Conservation (phyloP, 768 basidiomycete genomes). For the Leccinum olivaceopallidum region DNA sequence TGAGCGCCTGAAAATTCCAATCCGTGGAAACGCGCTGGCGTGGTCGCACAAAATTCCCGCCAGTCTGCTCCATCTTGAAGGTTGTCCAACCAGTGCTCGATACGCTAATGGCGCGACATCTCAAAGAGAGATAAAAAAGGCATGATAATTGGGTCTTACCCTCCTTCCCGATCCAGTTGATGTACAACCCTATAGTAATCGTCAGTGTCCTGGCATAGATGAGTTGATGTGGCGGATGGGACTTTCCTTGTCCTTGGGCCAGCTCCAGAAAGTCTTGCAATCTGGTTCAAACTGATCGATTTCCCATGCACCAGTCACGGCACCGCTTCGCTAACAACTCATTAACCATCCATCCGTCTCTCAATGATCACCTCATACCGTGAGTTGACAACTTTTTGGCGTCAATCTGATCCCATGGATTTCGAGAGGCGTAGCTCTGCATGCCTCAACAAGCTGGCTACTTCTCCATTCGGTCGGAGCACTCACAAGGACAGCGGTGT, state of each 20-base stretch:
- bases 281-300: constrained; percentile 30
- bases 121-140: not conserved
- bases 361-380: constrained; percentile 5
- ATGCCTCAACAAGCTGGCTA: constrained; percentile 23
- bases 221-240: not conserved
- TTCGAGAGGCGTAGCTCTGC: constrained; percentile 25
- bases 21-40: constrained; percentile 27
- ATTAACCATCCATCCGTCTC: not conserved
- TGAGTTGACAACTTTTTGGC: constrained; percentile 24
- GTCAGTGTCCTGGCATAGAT: not conserved
- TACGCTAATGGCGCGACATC: constrained; percentile 15
- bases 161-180: constrained; percentile 22
- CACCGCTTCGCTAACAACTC: constrained; percentile 16
- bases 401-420: constrained; percentile 23
- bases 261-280: constrained; percentile 28
- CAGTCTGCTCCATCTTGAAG: constrained; percentile 30
- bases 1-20: constrained; percentile 27
- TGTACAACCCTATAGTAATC: constrained; percentile 21
- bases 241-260: constrained; percentile 32
- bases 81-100: constrained; percentile 32
- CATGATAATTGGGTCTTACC: constrained; percentile 11
- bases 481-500: constrained; percentile 30
- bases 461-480: constrained; percentile 24
- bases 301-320: constrained; percentile 27
- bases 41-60: constrained; percentile 35